A percentile compares a stretch with the other conserved stretches of the same genome.
These are phyloP conservation scores for Glaciozyma antarctica DNA, from an alignment of 768 basidiomycete genomes.

Conservation along the genomic window DNA sequence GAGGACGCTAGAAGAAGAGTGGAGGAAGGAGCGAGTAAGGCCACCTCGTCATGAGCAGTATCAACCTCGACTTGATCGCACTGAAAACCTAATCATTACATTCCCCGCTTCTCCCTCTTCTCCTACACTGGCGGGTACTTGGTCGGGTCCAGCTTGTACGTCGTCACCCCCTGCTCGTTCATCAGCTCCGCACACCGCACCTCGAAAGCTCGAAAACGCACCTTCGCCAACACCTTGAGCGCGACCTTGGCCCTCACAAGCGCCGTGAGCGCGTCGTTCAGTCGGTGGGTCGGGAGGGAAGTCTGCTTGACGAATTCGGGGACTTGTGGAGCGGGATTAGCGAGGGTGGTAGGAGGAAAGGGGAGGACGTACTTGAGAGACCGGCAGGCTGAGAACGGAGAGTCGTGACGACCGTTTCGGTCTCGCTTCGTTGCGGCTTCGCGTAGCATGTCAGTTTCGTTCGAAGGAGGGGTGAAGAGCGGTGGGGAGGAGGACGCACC, in stretches of 20 bases:
- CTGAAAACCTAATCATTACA: too few relatives aligned
- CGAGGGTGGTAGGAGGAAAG: too few relatives aligned
- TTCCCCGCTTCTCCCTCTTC: too few relatives aligned
- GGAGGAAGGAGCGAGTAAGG: too few relatives aligned
- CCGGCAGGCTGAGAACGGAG: slow-evolving; percentile 7
- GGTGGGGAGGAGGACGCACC: neutral
- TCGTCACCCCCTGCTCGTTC: neutral
- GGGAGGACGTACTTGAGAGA: neutral
- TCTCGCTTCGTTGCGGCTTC: slow-evolving; percentile 9
- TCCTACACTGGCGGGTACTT: neutral
- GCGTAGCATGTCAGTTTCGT: too few relatives aligned
- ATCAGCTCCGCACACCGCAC: neutral
- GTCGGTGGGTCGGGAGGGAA: slow-evolving; percentile 18
- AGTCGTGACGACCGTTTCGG: slow-evolving; percentile 16
- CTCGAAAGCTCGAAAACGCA: neutral
- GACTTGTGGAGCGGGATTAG: neutral
- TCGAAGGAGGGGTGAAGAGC: too few relatives aligned
- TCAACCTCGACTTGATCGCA: too few relatives aligned
- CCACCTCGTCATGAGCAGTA: too few relatives aligned
- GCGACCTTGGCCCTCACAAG: slow-evolving; percentile 26
- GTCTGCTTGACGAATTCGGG: slow-evolving; percentile 1
- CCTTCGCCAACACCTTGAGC: slow-evolving; percentile 14
- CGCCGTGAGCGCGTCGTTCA: slow-evolving; percentile 26
- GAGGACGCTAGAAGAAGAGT: too few relatives aligned
- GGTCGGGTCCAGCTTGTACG: neutral